These are phyloP conservation scores for Curvularia hawaiiensis DNA, from an alignment of 2,329 filamentous ascomycete species.

Conservation along the genomic window DNA sequence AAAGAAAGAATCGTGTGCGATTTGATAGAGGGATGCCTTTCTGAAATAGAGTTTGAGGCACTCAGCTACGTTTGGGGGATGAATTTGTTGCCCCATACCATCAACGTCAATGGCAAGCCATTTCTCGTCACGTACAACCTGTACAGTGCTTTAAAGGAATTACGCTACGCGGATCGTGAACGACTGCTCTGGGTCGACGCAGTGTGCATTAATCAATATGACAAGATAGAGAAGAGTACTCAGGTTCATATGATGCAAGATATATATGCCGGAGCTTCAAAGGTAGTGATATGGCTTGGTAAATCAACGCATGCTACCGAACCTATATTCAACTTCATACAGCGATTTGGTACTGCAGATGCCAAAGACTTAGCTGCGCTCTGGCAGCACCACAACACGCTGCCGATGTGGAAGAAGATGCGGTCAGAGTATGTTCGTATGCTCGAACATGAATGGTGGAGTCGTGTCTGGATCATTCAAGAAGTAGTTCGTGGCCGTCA, in stretches of 20 bases:
- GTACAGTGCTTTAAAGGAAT: slow-evolving; percentile 8
- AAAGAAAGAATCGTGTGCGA: slow-evolving; percentile 9
- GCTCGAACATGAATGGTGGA: slow-evolving; percentile 15
- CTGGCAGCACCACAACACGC: background rate
- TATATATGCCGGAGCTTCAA: slow-evolving; percentile 11
- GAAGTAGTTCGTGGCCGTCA: slow-evolving; percentile 6
- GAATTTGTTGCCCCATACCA: background rate
- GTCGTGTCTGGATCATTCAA: slow-evolving; percentile 14
- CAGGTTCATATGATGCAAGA: slow-evolving; percentile 21
- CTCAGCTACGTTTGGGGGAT: slow-evolving; percentile 17
- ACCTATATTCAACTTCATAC: background rate
- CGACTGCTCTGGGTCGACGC: slow-evolving; percentile 13
- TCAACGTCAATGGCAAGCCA: slow-evolving; percentile 3
- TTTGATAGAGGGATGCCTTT: background rate
- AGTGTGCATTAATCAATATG: slow-evolving; percentile 14
- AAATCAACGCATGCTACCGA: slow-evolving; percentile 1
- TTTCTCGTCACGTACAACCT: slow-evolving; percentile 14
- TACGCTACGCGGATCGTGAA: background rate
- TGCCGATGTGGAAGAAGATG: background rate
- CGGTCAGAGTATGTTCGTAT: slow-evolving; percentile 1
- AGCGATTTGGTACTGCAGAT: background rate
- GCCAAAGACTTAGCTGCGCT: background rate
- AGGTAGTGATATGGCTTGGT: slow-evolving; percentile 17
- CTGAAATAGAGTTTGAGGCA: slow-evolving; percentile 10
- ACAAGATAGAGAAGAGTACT: slow-evolving; percentile 8